Base-by-base conservation (phyloP, 2,329 filamentous ascomycete species). In the Pseudophaeomoniella oleicola region DNA sequence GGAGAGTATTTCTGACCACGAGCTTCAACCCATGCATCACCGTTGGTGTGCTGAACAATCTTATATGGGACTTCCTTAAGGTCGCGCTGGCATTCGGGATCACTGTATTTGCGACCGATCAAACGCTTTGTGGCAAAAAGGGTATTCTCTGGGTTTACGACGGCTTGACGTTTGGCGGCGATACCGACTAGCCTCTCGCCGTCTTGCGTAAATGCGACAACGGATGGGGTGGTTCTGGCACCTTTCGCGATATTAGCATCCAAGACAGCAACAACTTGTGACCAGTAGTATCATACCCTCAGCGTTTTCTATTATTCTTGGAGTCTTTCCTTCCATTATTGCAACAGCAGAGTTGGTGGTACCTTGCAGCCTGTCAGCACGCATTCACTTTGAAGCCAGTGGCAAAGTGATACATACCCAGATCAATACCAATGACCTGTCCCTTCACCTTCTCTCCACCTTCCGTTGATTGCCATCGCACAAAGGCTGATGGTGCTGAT, bases 31-130 rank as follows among this genome's bases (percentile, higher is more conserved):
- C 88, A 94, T 44, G 88, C 88, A 58, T 94, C 88, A 51, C 88
- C 88, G 60, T 94, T 94, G 67, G 68, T 77, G 76, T 94, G 88
- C 69, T 94, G 86, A 41, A 94, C 80, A 50, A 96, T 94, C 77
- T 94, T 94, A 76, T 94, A 96, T 42, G 88, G 88, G 10, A 96
- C 87, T 66, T 94, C 84, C 69, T 93, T 86, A 59, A 96, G 83
- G 58, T 96, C 88, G 55, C 86, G 82, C 72, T 96, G 88, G 41
- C 93, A 85, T 72, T 96, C 88, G 47, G 70, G 59, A 53, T 96
- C 88, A 60, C 75, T 85, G 72, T 88, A 96, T 72, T 94, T 94
- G 62, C 88, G 84, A 57, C 88, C 88, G 62, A 96, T 94, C 60
- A 96, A 78, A 75, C 88, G 85, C 79, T 96, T 96, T 48, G 88